A percentile compares a stretch with the other conserved stretches of the same genome.
phyloP scores from a whole-genome alignment of 495 filamentous ascomycete genomes.

The Pseudomonodictys pantanalensis region DNA sequence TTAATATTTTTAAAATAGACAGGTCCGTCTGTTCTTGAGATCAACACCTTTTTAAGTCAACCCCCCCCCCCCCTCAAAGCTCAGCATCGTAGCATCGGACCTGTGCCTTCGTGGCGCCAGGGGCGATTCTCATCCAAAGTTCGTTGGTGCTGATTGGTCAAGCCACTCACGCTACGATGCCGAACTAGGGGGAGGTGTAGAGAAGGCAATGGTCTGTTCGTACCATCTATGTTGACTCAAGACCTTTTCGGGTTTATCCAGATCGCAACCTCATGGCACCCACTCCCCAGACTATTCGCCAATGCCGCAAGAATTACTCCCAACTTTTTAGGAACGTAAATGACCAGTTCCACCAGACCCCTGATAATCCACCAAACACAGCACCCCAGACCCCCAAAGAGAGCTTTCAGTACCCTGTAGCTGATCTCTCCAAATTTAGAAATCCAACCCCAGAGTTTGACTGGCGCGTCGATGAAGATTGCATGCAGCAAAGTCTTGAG shows the following conservation, averaged over 20 bases:
- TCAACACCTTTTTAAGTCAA: too few species aligned
- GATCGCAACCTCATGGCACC: constrained; percentile 43
- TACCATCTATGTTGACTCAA: too few species aligned
- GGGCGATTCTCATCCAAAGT: too few species aligned
- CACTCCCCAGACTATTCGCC: constrained; percentile 39
- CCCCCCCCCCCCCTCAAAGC: too few species aligned
- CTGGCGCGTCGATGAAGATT: constrained; percentile 40
- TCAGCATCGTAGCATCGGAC: too few species aligned
- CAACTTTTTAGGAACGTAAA: constrained; percentile 42
- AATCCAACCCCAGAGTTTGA: constrained; percentile 35
- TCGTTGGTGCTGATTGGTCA: too few species aligned
- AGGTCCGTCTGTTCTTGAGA: too few species aligned
- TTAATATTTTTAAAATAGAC: too few species aligned
- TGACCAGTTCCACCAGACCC: constrained; percentile 28
- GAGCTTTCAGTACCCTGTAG: constrained; percentile 28
- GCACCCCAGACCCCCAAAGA: constrained; percentile 39
- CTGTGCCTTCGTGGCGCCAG: too few species aligned
- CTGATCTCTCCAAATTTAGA: constrained; percentile 28
- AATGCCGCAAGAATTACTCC: constrained; percentile 37
- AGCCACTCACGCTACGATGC: too few species aligned
- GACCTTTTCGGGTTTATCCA: constrained; percentile 45
- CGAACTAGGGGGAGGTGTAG: too few species aligned
- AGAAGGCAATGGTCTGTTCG: too few species aligned
- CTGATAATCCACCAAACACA: background rate
- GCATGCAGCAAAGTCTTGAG: constrained; percentile 35